Evolutionary conservation across 345 rosid genomes (phyloP), one percentile per base, ranked within the genome.

Genomic region (Rhodamnia rubescens): DNA sequence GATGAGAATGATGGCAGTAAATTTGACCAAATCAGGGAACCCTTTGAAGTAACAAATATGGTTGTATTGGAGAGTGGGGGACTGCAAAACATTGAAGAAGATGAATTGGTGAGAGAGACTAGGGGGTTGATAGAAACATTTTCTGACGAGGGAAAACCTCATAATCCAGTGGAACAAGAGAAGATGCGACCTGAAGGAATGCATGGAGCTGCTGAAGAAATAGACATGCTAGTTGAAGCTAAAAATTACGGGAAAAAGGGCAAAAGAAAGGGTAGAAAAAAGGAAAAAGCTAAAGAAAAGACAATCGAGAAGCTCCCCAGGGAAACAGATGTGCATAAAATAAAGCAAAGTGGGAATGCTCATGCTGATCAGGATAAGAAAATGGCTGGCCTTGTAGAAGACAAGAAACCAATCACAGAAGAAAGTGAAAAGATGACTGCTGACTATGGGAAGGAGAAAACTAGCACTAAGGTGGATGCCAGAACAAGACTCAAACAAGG

Each of bases 51-150:
- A 26, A 74, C 85, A 32, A 26, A 81, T 32, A 83, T 82, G 7
- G 83, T 50, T 58, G 24, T 84, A 40, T 26, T 83, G 83, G 84
- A 84, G 29, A 56, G 84, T 15, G 18, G 81, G 42, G 52, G 40
- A 32, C 11, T 13, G 44, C 86, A 52, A 53, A n/a, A 83, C 44
- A 83, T 55, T 36, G 81, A 44, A 51, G 85, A 85, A 52, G 87
- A 87, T 82, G 91, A 90, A 86, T 40, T 91, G 69, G 89, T 14
- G 36, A 88, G 84, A 59, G 93, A 88, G 87, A 91, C 92, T 5
- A 91, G 83, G 64, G 90, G 91, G 52, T 89, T 93, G 86, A 61
- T 88, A 40, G 94, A 92, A 86, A 89, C 85, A 69, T 85, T 88
- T 64, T 85, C 90, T 85, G 95, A 91, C 11, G 91, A 92, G 83